Evolutionary conservation across 75 land plant genomes (phyloP), one percentile per base, ranked within the genome.

Genomic region (Isoetes taiwanensis): DNA sequence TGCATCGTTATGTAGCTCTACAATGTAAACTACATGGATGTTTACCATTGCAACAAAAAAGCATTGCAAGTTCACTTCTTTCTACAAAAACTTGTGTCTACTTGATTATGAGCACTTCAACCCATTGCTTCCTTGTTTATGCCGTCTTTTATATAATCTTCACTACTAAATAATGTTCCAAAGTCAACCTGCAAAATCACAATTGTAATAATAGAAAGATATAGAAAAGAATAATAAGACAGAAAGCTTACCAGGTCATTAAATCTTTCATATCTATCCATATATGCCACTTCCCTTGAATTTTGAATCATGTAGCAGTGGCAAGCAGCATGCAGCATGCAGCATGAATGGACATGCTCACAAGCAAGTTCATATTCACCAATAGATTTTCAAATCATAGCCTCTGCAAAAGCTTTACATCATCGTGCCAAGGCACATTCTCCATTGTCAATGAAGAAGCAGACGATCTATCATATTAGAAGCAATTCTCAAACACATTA

Each of bases 261-360:
- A 66, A 90, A 90, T 56, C 76, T 88, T 20, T 90, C 97, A 58
- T 90, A 90, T 86, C 94, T 24, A 90, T 90, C 97, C 97, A 90
- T 33, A 94, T 90, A 41, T 63, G 54, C 97, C 97, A 90, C 59
- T 83, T 66, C 25, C 82, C 94, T 83, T 83, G 64, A 86, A 90
- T 63, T 86, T 90, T 2, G 71, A 70, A 3, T 64, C 63, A 40
- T 76, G 77, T 8, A 82, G 94, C 38, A 90, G 56, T n/a, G n/a
- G n/a, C n/a, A n/a, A n/a, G n/a, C n/a, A n/a, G n/a, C n/a, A n/a
- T n/a, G n/a, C 40, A 90, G 94, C 4, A 90, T 87, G 72, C 97
- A 90, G 41, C 97, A 90, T 16, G 97, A 90, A 57, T 90, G 97
- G 16, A 64, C 94, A 64, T 90, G 97, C 54, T 86, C 97, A 57